Conservation (phyloP, 345 rosid species). For the Populus deltoides region DNA sequence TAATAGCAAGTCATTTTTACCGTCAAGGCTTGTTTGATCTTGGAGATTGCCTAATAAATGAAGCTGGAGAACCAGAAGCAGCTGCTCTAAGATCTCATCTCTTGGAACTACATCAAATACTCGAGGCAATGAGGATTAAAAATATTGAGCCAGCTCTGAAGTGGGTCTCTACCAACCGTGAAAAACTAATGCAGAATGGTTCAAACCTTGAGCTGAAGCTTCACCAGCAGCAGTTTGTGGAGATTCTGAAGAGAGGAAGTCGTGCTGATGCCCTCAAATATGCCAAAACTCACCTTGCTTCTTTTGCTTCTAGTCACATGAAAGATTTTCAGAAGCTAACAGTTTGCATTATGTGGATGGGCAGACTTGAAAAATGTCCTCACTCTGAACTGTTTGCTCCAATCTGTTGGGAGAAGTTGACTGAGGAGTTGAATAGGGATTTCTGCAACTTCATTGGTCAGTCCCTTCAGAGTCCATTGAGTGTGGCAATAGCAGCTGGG, state of each 20-base stretch:
- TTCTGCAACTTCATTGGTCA: constrained; percentile 53
- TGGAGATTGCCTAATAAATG: constrained; percentile 66
- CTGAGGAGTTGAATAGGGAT: constrained; percentile 46
- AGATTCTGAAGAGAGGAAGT: constrained; percentile 56
- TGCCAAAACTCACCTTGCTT: constrained; percentile 52
- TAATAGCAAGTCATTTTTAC: constrained; percentile 66
- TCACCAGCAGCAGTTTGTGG: constrained; percentile 51
- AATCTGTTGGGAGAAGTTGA: constrained; percentile 43
- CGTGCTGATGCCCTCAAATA: constrained; percentile 50
- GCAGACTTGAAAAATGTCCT: constrained; percentile 57
- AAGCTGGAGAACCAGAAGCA: constrained; percentile 54
- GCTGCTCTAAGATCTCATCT: constrained; percentile 44
- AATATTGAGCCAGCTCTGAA: constrained; percentile 68
- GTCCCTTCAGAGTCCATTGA: constrained; percentile 49
- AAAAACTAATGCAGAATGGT: constrained; percentile 44
- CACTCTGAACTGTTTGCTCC: constrained; percentile 45
- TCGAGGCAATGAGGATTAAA: constrained; percentile 51
- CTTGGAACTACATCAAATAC: constrained; percentile 50
- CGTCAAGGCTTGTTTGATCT: constrained; percentile 71
- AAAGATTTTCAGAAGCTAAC: constrained; percentile 49
- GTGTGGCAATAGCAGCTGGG: constrained; percentile 59
- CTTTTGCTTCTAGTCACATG: constrained; percentile 35
- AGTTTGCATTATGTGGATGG: constrained; percentile 49
- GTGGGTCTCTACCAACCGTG: constrained; percentile 57
- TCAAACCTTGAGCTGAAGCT: constrained; percentile 62